phyloP scores from a whole-genome alignment of 306 rosid genomes.

The Hylodesmum podocarpum region DNA sequence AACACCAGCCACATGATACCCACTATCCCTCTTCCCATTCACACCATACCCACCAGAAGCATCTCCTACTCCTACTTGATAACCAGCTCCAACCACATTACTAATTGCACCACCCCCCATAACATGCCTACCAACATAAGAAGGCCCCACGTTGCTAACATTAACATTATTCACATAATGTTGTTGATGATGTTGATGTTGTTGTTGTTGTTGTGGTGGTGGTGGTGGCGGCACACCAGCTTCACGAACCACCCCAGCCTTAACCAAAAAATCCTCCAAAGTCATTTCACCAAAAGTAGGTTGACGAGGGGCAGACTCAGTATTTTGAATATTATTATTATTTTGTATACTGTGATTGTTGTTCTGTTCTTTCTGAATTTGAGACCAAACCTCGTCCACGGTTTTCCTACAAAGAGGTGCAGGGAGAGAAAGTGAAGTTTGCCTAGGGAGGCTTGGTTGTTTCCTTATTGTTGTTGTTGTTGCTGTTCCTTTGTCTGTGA shows the following conservation, averaged over 20 bases:
- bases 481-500: conserved; percentile 31
- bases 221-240: background rate
- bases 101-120: conserved; percentile 26
- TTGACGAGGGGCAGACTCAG: conserved; percentile 66
- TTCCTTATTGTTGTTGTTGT: background rate
- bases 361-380: conserved; percentile 54
- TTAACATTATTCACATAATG: conserved; percentile 44
- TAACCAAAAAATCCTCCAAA: conserved; percentile 83
- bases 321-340: conserved; percentile 27
- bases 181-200: conserved; percentile 16
- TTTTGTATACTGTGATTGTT: background rate
- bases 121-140: conserved; percentile 43
- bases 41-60: conserved; percentile 44
- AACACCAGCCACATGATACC: conserved; percentile 23
- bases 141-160: conserved; percentile 37
- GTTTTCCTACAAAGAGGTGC: conserved; percentile 77
- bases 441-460: conserved; percentile 65
- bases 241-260: conserved; percentile 86
- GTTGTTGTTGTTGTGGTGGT: background rate
- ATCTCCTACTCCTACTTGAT: conserved; percentile 54
- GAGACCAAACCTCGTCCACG: conserved; percentile 95
- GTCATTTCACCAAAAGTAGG: conserved; percentile 94
- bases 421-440: conserved; percentile 78
- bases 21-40: conserved; percentile 51
- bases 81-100: conserved; percentile 34